phyloP scores from a whole-genome alignment of 2,329 filamentous ascomycete species.

The Incumbomyces lentus region DNA sequence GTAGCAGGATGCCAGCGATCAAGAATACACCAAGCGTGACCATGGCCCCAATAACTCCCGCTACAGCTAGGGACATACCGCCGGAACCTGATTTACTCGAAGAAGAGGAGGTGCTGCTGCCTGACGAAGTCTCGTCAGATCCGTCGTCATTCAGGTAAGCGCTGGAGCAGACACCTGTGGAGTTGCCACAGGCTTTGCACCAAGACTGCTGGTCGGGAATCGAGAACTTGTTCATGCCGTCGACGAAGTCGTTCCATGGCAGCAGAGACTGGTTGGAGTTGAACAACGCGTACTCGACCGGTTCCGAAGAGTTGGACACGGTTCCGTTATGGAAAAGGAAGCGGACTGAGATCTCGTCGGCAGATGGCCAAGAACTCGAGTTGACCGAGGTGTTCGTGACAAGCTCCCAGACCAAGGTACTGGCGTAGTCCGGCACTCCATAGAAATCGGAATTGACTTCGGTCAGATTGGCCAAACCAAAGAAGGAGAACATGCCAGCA shows the following conservation, averaged over 20 bases:
- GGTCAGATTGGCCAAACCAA: constrained; percentile 46
- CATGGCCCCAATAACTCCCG: constrained; percentile 68
- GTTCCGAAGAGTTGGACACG: constrained; percentile 33
- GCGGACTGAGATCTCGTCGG: constrained; percentile 45
- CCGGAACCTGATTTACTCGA: constrained; percentile 21
- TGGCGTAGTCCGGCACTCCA: constrained; percentile 74
- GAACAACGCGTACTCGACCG: constrained; percentile 48
- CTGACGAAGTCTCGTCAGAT: constrained; percentile 19
- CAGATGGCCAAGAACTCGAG: constrained; percentile 31
- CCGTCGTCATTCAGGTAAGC: constrained; percentile 24
- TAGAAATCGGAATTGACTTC: constrained; percentile 52
- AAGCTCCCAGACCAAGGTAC: constrained; percentile 68
- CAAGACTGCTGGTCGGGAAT: constrained; percentile 56
- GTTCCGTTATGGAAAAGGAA: constrained; percentile 57
- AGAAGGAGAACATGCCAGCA: constrained; percentile 51
- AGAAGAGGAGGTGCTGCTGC: constrained; percentile 18
- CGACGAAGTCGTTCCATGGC: constrained; percentile 59
- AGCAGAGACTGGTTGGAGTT: constrained; percentile 47
- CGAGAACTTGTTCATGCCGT: constrained; percentile 54
- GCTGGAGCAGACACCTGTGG: constrained; percentile 53
- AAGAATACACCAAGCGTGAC: constrained; percentile 56
- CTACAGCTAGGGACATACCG: constrained; percentile 58
- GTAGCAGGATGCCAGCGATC: constrained; percentile 42
- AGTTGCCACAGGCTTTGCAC: constrained; percentile 68
- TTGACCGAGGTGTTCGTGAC: constrained; percentile 39